These are phyloP conservation scores for Trypanosoma theileri DNA, from an alignment of 208 protist species.

Conservation along the genomic window DNA sequence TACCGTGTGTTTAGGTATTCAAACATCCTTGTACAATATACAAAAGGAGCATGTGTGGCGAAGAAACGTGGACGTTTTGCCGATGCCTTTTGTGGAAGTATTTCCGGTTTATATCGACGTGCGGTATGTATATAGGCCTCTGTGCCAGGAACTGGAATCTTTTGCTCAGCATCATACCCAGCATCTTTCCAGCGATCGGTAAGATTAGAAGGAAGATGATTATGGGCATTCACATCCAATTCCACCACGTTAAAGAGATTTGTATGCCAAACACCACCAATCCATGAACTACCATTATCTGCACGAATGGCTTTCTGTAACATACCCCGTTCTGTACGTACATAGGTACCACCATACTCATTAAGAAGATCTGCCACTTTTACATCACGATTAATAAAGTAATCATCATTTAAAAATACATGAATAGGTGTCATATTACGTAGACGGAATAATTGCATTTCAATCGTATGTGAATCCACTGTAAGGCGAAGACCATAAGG, in stretches of 20 bases:
- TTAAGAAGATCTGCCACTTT: slow-evolving; percentile 61
- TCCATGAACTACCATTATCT: slow-evolving; percentile 24
- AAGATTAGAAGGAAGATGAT: slow-evolving; percentile 26
- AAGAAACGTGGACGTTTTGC: slow-evolving; percentile 34
- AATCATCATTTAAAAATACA: slow-evolving; percentile 79
- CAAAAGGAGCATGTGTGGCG: slow-evolving; percentile 62
- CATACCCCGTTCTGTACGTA: slow-evolving; percentile 43
- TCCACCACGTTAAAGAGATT: slow-evolving; percentile 43
- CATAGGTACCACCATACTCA: slow-evolving; percentile 54
- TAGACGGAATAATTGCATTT: slow-evolving; percentile 63
- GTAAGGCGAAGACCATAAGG: slow-evolving; percentile 58
- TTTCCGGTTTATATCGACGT: not conserved
- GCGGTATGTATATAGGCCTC: slow-evolving; percentile 16
- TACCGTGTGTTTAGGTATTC: slow-evolving; percentile 41
- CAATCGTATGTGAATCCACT: slow-evolving; percentile 51
- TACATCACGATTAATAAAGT: slow-evolving; percentile 65
- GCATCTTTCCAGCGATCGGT: slow-evolving; percentile 25
- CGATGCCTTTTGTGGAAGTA: slow-evolving; percentile 11
- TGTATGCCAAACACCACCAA: slow-evolving; percentile 36
- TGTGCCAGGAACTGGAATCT: slow-evolving; percentile 27
- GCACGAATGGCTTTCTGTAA: slow-evolving; percentile 10
- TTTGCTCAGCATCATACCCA: slow-evolving; percentile 12
- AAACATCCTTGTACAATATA: slow-evolving; percentile 65
- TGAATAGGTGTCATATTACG: slow-evolving; percentile 51
- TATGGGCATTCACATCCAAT: slow-evolving; percentile 39